These are phyloP conservation scores for Aspergillus brasiliensis DNA, from an alignment of 2,329 filamentous ascomycete species.

Conservation along the genomic window DNA sequence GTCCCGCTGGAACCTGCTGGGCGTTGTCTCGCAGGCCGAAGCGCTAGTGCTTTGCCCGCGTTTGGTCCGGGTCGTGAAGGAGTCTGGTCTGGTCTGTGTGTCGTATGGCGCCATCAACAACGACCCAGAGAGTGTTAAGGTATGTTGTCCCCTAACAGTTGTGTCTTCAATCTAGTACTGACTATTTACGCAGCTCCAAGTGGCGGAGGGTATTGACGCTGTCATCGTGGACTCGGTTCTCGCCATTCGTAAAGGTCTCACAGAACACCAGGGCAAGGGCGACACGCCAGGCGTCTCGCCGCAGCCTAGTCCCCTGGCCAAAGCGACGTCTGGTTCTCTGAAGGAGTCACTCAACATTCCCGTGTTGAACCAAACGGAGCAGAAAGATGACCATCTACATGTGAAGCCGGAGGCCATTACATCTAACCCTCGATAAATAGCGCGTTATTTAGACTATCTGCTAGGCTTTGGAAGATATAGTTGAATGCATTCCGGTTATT, in stretches of 20 bases:
- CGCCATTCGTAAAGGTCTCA: conserved; percentile 87
- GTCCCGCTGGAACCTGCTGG: conserved; percentile 89
- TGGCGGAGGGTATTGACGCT: conserved; percentile 92
- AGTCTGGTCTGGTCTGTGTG: conserved; percentile 89
- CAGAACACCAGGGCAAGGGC: conserved; percentile 43
- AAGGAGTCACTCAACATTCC: conserved; percentile 28
- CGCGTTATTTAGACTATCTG: not conserved
- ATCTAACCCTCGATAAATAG: not conserved
- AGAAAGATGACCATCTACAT: conserved; percentile 23
- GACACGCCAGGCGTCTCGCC: conserved; percentile 28
- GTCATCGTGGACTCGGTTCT: conserved; percentile 96
- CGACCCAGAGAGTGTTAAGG: conserved; percentile 79
- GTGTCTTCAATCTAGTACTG: conserved; percentile 6
- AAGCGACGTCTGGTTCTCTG: conserved; percentile 22
- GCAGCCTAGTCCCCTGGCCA: conserved; percentile 27
- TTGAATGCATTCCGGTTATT: not conserved
- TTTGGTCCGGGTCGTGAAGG: conserved; percentile 89
- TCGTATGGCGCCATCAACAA: conserved; percentile 94
- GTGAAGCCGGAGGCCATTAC: conserved; percentile 18
- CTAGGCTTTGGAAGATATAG: not conserved
- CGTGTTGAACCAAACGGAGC: conserved; percentile 28
- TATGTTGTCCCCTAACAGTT: conserved; percentile 49
- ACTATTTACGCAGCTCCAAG: conserved; percentile 67
- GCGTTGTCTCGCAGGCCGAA: conserved; percentile 85
- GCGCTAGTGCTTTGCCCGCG: conserved; percentile 87